Evolutionary conservation across 169 alveolate species (phyloP), one percentile per base, ranked within the genome.

Genomic region (Plasmodium ovale): DNA sequence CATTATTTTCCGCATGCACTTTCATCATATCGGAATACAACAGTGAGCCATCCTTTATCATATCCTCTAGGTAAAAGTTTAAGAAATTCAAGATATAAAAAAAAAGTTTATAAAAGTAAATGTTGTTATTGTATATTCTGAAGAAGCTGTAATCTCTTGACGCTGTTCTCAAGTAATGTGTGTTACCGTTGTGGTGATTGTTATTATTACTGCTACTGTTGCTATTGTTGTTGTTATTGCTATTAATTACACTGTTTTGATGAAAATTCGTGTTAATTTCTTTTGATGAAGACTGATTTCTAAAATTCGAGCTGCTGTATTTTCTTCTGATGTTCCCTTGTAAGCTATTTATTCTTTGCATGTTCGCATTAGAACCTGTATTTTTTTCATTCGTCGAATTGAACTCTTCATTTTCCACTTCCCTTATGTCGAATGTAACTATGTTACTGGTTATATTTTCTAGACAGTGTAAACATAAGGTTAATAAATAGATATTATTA

Each of bases 391-490:
- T 69, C 33, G 23, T 51, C 19, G 37, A 49, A 21, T 79, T 64
- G 12, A 85, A 60, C 25, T 67, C 73, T 27, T 85, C 91, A 85
- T 85, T 35, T 69, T 68, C 91, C 29, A 49, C 12, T 12, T 85
- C 87, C 47, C 65, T 69, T 54, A 85, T 85, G 31, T 85, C 87
- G 58, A 85, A 85, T 19, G 73, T 85, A 31, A 69, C 87, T 31
- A 85, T 85, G 56, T 85, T 85, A 42, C 91, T 85, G 23, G 77
- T 85, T 56, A 85, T 69, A 85, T 85, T 54, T 85, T 85, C 91
- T 49, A 85, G n/a, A 85, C 85, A 85, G 19, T 85, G 91, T 44
- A 85, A 85, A 60, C 91, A 85, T 33, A 85, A 60, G 35, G 73
- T 85, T 68, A 85, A 68, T 69, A 85, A 69, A 69, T 85, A 85